Percentiles rank a stretch among this genome's conserved stretches.
These are phyloP conservation scores for Porcisia hertigi DNA, from an alignment of 208 protist species.

Conservation along the genomic window DNA sequence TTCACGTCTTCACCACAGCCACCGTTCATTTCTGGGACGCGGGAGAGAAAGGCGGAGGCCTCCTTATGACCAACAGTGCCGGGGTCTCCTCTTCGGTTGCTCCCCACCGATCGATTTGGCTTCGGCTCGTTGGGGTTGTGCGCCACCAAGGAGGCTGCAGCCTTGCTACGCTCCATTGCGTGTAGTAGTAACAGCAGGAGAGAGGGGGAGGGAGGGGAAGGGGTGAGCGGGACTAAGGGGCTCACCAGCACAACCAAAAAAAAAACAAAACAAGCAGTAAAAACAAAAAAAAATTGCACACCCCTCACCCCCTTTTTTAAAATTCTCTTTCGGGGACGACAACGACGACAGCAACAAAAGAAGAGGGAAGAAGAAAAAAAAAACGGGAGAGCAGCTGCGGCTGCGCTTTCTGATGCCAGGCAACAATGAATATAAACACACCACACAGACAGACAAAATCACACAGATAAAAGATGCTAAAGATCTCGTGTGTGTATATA, in stretches of 20 bases:
- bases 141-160: constrained; percentile 5
- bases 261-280: background rate
- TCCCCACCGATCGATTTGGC: constrained; percentile 1
- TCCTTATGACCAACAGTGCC: background rate
- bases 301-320: background rate
- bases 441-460: background rate
- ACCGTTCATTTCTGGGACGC: background rate
- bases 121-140: constrained; percentile 25
- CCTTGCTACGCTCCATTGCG: constrained; percentile 21
- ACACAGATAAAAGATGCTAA: background rate
- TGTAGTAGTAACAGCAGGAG: background rate
- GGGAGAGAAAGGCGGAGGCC: background rate
- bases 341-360: background rate
- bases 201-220: background rate
- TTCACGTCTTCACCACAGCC: background rate
- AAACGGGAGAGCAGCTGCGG: background rate
- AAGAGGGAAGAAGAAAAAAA: background rate
- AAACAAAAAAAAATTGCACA: background rate
- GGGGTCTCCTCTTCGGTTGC: background rate
- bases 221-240: too few relatives aligned
- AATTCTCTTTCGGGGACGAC: too few relatives aligned
- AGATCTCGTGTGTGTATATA: too few relatives aligned
- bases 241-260: too few relatives aligned
- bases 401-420: too few relatives aligned
- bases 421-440: too few relatives aligned